Percentiles rank a stretch among this genome's conserved stretches.
These are phyloP conservation scores for Linnemannia elongata DNA, from an alignment of 192 early-diverging fungal species.

Conservation along the genomic window DNA sequence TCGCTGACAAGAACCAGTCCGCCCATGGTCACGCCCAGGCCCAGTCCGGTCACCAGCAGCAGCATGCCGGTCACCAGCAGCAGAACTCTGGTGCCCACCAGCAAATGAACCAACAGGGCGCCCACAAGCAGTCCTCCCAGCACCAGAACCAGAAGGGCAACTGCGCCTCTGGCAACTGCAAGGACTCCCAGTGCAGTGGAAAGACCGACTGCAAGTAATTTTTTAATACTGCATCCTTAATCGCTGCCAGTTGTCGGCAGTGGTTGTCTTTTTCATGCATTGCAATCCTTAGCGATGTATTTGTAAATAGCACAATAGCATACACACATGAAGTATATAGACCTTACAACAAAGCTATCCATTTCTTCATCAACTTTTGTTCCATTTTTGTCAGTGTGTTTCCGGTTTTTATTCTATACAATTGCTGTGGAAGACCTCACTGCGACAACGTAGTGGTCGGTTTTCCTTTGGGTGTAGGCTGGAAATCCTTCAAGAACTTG, in stretches of 20 bases:
- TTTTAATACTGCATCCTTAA: not conserved
- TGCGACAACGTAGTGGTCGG: not conserved
- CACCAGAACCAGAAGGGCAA: not conserved
- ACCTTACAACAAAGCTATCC: not conserved
- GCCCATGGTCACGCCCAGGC: not conserved
- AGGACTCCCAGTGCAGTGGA: not conserved
- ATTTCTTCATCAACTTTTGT: too few species aligned
- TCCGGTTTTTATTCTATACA: not conserved
- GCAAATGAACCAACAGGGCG: not conserved
- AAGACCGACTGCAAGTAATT: not conserved
- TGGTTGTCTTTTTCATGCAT: not conserved
- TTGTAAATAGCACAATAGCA: not conserved
- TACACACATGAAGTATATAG: not conserved
- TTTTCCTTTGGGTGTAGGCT: not conserved
- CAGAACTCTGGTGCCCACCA: not conserved
- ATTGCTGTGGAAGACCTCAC: not conserved
- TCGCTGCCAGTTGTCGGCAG: too few species aligned
- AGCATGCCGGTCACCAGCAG: not conserved
- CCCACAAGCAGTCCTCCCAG: not conserved
- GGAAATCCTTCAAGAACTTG: conserved; percentile 27
- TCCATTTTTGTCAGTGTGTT: too few species aligned
- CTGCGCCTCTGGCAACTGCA: not conserved
- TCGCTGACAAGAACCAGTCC: not conserved
- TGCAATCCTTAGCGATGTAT: not conserved
- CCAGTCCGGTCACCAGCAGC: not conserved